A percentile compares a stretch with the other conserved stretches of the same genome.
phyloP scores from a whole-genome alignment of 129 eudicot genomes.

The Helianthus tuberosus region DNA sequence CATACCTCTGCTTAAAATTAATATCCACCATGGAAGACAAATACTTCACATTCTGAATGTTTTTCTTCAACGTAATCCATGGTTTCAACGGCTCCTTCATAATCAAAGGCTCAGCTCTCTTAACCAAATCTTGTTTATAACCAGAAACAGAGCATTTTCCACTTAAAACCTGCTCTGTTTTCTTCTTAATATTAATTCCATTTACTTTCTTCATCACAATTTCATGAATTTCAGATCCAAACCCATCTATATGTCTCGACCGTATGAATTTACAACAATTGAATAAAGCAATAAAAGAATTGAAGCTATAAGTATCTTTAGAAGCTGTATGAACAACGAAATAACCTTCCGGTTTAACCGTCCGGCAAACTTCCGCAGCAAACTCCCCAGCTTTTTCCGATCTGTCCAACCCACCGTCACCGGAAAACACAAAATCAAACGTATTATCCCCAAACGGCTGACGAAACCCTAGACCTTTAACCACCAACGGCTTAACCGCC shows the following conservation, averaged over 20 bases:
- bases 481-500: conserved; percentile 63
- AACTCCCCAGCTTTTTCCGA: conserved; percentile 43
- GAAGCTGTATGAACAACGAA: conserved; percentile 72
- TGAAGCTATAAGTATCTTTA: conserved; percentile 71
- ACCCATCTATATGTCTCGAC: conserved; percentile 50
- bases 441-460: conserved; percentile 42
- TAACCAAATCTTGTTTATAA: conserved; percentile 59
- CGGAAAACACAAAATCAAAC: conserved; percentile 80
- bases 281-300: conserved; percentile 72
- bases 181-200: conserved; percentile 17
- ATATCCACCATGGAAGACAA: conserved; percentile 77
- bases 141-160: conserved; percentile 60
- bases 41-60: conserved; percentile 70
- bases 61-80: conserved; percentile 84
- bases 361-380: conserved; percentile 63
- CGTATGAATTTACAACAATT: conserved; percentile 65
- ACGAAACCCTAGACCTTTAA: conserved; percentile 46
- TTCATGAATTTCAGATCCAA: conserved; percentile 55
- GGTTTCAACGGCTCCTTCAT: conserved; percentile 80
- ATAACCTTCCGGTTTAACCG: conserved; percentile 85
- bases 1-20: conserved; percentile 65
- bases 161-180: conserved; percentile 2
- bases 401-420: conserved; percentile 57
- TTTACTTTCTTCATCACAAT: conserved; percentile 57
- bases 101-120: conserved; percentile 79